Evolutionary conservation across 306 rosid species (phyloP).

Genomic region (Acacia crassicarpa): DNA sequence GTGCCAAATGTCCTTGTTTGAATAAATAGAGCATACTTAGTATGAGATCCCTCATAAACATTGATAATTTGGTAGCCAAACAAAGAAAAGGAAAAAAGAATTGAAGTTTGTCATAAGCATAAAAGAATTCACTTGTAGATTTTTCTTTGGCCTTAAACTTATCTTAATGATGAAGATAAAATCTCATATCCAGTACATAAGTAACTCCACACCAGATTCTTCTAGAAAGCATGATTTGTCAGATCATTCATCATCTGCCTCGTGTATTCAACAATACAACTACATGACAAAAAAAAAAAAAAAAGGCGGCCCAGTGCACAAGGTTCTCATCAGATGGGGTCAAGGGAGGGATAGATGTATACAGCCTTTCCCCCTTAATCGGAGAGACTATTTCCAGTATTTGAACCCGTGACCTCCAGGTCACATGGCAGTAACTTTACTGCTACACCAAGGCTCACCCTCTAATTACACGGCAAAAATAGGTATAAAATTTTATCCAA

Average conservation of each 20-base stretch:
- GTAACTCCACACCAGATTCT: not conserved
- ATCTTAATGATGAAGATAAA: not conserved
- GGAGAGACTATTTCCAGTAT: too few relatives aligned
- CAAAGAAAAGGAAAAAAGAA: not conserved
- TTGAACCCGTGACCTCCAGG: too few relatives aligned
- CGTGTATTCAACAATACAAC: not conserved
- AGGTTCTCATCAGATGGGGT: too few relatives aligned
- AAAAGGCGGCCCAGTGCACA: too few relatives aligned
- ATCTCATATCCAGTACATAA: not conserved
- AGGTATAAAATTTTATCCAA: not conserved
- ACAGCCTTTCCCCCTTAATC: too few relatives aligned
- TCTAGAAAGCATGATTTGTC: not conserved
- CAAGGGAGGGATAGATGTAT: too few relatives aligned
- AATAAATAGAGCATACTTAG: constrained; percentile 8
- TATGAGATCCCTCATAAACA: not conserved
- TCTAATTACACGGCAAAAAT: not conserved
- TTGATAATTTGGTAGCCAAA: not conserved
- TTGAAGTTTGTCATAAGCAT: not conserved
- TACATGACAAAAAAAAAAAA: too few relatives aligned
- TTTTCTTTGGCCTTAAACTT: not conserved
- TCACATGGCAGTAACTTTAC: too few relatives aligned
- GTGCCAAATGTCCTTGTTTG: constrained; percentile 6
- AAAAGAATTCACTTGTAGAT: not conserved
- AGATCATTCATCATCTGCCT: not conserved
- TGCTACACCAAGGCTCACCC: too few relatives aligned